Base-by-base conservation (phyloP, 352 stramenopile species). In the Globisporangium apiculatum region DNA sequence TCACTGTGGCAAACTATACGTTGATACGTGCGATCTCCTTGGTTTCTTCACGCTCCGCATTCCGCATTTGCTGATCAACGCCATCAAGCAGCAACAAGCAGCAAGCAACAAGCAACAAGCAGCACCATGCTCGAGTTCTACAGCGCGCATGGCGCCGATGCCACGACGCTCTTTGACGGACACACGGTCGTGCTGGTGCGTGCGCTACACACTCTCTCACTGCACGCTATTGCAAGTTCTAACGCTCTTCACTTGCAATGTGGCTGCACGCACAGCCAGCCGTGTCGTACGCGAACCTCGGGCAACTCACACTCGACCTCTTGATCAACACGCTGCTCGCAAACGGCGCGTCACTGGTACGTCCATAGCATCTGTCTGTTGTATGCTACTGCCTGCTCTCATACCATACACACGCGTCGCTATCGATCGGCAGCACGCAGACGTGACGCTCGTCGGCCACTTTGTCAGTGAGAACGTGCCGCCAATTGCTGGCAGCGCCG, bases 211-310 rank as follows among this genome's bases (percentile, higher is more conserved):
- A 50, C 14, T 7, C 3, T 18, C 24, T 38, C 15, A 11, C 5
- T 12, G 41, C 11, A 12, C 37, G 11, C n/a, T 45, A 7, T 24
- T 53, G 24, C 41, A 48, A 35, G 9, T 56, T 2, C 24, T 31
- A 31, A 31, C 2, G 43, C 46, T 67, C 42, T 51, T 7, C 53
- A 40, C 15, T 48, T 50, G 15, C 11, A 18, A 37, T 17, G 15
- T 31, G 24, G 24, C 24, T 31, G 24, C 24, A 31, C 35, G 14
- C 56, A 91, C 57, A 94, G 83, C 83, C 83, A 5, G 75, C 73
- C 14, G 69, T 94, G 48, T 94, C 83, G 6, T 88, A 77, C 57
- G 83, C 79, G n/a, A 94, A 94, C 61, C 56, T 94, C 40, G 83
- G 83, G 18, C 83, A 94, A 63, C 60, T 94, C 58, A 77, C 77